Base-by-base conservation (phyloP, 2,329 filamentous ascomycete genomes). In the Leptodontidium sp. region DNA sequence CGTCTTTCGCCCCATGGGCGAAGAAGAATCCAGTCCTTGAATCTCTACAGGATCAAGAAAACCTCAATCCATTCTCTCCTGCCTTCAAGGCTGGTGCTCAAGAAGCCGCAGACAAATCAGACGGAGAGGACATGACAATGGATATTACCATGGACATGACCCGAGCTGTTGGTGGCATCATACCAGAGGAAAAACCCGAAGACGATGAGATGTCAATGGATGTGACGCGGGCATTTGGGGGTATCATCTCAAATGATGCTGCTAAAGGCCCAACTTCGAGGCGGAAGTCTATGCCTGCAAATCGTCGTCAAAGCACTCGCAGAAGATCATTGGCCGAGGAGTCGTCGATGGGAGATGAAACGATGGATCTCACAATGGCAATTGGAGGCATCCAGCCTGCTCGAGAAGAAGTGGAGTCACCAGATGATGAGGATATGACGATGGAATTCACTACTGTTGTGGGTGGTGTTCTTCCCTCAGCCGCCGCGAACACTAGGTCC, bases 151-250 rank as follows among this genome's bases (percentile, higher is more conserved):
- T 87, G 83, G 85, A 86, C 71, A 85, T 88, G 74, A 89, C 87
- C 1, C 80, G 78, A 53, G 83, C 84, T 9, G 80, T 88, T 55
- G 87, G 87, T 4, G 82, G 85, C n/a, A 89, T 89, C 53, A 67
- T 80, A 52, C 70, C 76, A 14, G 53, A 66, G 32, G 66, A 72
- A 65, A 57, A 71, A 66, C 69, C 70, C 32, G 79, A 79, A 68
- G 80, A 83, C 63, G 76, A 84, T 29, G 84, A 86, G 49, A 90
- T 97, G 85, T 96, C 93, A 26, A 98, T 98, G 95, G 95, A 98
- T 75, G 93, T 98, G 8, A 98, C 95, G 1, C 89, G 88, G 65
- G 93, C 89, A 9, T 84, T 97, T 64, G 95, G 95, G 9, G 88
- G 90, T 2, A 98, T 98, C 65, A 80, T 97, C 24, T 68, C 74